Evolutionary conservation across 345 rosid genomes (phyloP).

Genomic region (Abelmoschus esculentus): DNA sequence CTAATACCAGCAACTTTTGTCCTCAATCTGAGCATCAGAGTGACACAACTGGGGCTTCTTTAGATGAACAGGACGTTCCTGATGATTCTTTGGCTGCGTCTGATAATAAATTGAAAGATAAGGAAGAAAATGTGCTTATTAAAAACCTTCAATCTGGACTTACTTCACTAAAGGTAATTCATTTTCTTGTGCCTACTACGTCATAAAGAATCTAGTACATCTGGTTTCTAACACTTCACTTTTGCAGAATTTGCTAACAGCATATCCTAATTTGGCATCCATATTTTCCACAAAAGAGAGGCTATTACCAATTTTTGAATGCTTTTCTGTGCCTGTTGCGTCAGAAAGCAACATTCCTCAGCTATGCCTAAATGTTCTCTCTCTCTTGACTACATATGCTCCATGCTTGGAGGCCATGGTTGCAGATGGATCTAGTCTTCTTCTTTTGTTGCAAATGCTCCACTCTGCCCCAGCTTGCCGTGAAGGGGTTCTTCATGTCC

Average conservation of each 20-base stretch:
- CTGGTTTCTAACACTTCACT: constrained; percentile 23
- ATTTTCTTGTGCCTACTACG: constrained; percentile 9
- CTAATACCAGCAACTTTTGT: constrained; percentile 26
- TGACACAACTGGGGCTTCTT: constrained; percentile 26
- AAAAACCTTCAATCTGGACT: constrained; percentile 70
- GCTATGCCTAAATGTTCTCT: constrained; percentile 77
- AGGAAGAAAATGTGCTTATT: constrained; percentile 42
- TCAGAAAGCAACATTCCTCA: constrained; percentile 77
- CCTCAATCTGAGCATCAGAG: constrained; percentile 34
- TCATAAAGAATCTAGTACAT: constrained; percentile 7
- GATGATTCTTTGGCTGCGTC: constrained; percentile 37
- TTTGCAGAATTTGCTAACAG: constrained; percentile 75
- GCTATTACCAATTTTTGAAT: constrained; percentile 85
- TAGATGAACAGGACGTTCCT: constrained; percentile 28
- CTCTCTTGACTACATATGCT: constrained; percentile 88
- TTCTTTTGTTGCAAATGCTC: constrained; percentile 94
- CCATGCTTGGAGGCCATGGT: constrained; percentile 99
- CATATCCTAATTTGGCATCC: constrained; percentile 80
- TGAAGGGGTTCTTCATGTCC: constrained; percentile 96
- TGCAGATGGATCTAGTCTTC: constrained; percentile 96
- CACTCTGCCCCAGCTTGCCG: constrained; percentile 83
- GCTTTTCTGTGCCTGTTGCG: constrained; percentile 73
- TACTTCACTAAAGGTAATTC: constrained; percentile 75
- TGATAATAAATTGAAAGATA: constrained; percentile 34
- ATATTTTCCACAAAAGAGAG: constrained; percentile 84